Percentiles rank a stretch among this genome's conserved stretches.
Evolutionary conservation across 345 rosid species (phyloP).

Genomic region (Populus tremula): DNA sequence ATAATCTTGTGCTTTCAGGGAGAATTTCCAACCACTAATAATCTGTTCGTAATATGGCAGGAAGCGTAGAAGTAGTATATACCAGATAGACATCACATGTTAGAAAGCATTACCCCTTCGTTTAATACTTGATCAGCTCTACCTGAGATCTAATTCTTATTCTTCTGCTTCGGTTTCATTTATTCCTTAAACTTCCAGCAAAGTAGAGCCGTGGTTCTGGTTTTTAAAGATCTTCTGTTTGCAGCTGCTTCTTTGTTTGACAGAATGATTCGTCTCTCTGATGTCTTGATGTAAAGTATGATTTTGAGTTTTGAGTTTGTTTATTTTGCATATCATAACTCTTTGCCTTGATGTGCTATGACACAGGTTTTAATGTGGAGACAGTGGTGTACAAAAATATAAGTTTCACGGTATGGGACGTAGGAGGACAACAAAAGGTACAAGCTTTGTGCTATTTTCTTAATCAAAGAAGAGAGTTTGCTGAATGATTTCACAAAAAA

Average conservation of each 20-base stretch:
- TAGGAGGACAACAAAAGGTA: conserved; percentile 70
- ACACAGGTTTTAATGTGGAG: conserved; percentile 65
- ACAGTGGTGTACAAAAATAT: conserved; percentile 54
- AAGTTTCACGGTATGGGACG: conserved; percentile 65
- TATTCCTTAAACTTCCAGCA: background rate
- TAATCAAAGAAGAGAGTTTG: background rate
- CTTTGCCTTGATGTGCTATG: background rate
- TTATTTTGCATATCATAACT: background rate
- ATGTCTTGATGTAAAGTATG: background rate
- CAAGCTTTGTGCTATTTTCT: background rate
- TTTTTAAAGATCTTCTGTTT: background rate
- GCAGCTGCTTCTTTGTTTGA: background rate
- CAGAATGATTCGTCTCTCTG: background rate
- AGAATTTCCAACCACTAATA: background rate
- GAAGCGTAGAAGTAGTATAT: background rate
- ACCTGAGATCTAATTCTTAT: background rate
- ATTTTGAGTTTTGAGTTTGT: background rate
- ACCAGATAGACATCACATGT: background rate
- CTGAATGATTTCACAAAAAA: background rate
- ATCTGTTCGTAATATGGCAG: background rate
- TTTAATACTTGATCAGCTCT: background rate
- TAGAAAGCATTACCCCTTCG: background rate
- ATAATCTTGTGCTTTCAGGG: background rate
- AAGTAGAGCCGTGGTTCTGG: background rate
- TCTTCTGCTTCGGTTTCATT: background rate